These are phyloP conservation scores for Elasticomyces elasticus DNA, from an alignment of 495 filamentous ascomycete species.

Conservation along the genomic window DNA sequence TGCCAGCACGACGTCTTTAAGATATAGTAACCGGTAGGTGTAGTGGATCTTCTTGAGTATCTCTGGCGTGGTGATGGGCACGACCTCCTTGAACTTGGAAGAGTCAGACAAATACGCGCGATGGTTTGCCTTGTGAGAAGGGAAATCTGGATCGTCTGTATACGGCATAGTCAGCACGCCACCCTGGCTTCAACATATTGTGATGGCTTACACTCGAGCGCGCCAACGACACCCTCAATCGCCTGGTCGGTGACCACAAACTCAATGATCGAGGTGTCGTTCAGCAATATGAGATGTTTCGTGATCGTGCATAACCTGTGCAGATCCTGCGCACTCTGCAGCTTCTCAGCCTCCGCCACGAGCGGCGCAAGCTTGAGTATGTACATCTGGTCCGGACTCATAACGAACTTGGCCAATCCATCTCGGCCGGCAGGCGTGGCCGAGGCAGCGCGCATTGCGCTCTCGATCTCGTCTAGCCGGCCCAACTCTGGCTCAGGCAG, in stretches of 20 bases:
- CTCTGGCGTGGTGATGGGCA: conserved; percentile 69
- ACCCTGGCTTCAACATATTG: neutral
- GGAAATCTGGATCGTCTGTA: conserved; percentile 89
- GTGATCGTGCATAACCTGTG: conserved; percentile 95
- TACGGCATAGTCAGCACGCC: conserved; percentile 18
- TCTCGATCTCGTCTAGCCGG: conserved; percentile 73
- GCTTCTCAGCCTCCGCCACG: conserved; percentile 76
- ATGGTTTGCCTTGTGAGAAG: conserved; percentile 97
- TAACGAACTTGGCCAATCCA: conserved; percentile 76
- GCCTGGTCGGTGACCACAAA: conserved; percentile 81
- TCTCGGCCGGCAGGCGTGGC: conserved; percentile 69
- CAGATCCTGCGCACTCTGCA: conserved; percentile 75
- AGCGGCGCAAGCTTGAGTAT: conserved; percentile 78
- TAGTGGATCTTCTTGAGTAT: conserved; percentile 88
- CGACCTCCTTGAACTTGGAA: conserved; percentile 90
- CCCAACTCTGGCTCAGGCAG: conserved; percentile 70
- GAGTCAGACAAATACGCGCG: conserved; percentile 83
- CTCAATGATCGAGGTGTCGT: conserved; percentile 90
- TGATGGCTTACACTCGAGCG: conserved; percentile 65
- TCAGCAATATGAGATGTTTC: conserved; percentile 89
- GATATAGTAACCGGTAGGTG: conserved; percentile 90
- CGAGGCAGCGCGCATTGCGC: conserved; percentile 64
- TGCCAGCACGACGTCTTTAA: conserved; percentile 97
- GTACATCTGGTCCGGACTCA: conserved; percentile 61
- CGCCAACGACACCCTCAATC: conserved; percentile 87